A percentile compares a stretch with the other conserved stretches of the same genome.
Evolutionary conservation across 495 filamentous ascomycete genomes (phyloP).

Genomic region (Glonium stellatum): DNA sequence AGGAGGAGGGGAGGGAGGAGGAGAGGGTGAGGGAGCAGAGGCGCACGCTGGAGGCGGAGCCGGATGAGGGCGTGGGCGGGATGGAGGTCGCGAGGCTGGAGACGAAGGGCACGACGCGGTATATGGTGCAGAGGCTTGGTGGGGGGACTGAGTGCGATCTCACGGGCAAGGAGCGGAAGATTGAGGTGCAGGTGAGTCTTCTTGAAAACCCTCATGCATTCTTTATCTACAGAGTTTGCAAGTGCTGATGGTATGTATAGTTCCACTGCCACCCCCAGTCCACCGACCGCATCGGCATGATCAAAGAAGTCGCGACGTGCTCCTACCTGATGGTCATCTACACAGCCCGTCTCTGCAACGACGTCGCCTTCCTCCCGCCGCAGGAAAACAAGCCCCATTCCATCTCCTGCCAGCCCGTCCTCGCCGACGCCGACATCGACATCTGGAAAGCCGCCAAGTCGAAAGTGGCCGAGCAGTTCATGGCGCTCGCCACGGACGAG

Average conservation of each 20-base stretch:
- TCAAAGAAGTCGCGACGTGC: constrained; percentile 92
- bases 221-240: not conserved
- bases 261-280: constrained; percentile 87
- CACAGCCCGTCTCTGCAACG: constrained; percentile 85
- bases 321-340: constrained; percentile 93
- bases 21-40: constrained; percentile 30
- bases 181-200: constrained; percentile 62
- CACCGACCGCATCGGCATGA: constrained; percentile 79
- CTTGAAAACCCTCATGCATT: not conserved
- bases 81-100: constrained; percentile 32
- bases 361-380: constrained; percentile 84
- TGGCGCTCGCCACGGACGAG: constrained; percentile 32
- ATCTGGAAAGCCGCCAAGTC: constrained; percentile 49
- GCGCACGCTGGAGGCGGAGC: constrained; percentile 36
- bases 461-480: constrained; percentile 14
- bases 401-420: constrained; percentile 70
- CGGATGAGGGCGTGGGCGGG: constrained; percentile 18
- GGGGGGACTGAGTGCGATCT: constrained; percentile 89
- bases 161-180: constrained; percentile 72
- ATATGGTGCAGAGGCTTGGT: constrained; percentile 79
- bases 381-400: constrained; percentile 69
- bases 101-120: constrained; percentile 70
- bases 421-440: constrained; percentile 51
- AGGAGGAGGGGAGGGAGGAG: constrained; percentile 26
- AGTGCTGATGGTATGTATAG: constrained; percentile 34